Conservation (phyloP, 805 yeast genomes). For the Candida arabinofermentans region DNA sequence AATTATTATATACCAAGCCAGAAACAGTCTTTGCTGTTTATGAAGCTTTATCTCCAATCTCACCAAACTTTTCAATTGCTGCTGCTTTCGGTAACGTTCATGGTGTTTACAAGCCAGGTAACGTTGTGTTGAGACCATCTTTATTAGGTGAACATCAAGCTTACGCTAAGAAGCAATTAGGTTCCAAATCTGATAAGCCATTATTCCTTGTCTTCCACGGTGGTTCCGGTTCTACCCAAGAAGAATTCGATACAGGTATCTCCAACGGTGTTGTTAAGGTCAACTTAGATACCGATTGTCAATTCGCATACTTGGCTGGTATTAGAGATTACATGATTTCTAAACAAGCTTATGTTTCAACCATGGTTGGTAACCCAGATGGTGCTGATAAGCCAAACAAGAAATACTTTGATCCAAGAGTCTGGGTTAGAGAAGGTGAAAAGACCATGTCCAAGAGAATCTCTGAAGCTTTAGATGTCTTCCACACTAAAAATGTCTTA, state of each 20-base stretch:
- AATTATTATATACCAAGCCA: constrained; percentile 87
- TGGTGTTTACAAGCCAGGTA: constrained; percentile 99
- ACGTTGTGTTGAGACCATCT: constrained; percentile 88
- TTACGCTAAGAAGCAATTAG: constrained; percentile 69
- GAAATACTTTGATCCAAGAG: constrained; percentile 99
- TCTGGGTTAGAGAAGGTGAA: constrained; percentile 99
- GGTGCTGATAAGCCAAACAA: constrained; percentile 99
- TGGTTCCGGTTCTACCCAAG: constrained; percentile 96
- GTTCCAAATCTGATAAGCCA: constrained; percentile 55
- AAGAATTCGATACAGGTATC: constrained; percentile 90
- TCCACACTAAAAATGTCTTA: constrained; percentile 73
- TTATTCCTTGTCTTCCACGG: constrained; percentile 99
- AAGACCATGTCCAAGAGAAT: constrained; percentile 93
- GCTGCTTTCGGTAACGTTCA: constrained; percentile 99
- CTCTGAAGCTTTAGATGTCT: constrained; percentile 74
- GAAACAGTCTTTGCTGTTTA: constrained; percentile 91
- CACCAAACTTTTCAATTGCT: constrained; percentile 98
- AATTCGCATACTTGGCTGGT: constrained; percentile 95
- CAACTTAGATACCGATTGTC: constrained; percentile 98
- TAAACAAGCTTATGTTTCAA: constrained; percentile 90
- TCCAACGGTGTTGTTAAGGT: constrained; percentile 96
- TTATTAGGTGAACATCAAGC: constrained; percentile 94
- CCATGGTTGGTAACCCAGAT: constrained; percentile 98
- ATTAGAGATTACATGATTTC: constrained; percentile 93
- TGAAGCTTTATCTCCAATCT: constrained; percentile 84